Percentiles rank a stretch among this genome's conserved stretches.
Conservation (phyloP, 805 yeast genomes). For the Ogataea degrootiae region DNA sequence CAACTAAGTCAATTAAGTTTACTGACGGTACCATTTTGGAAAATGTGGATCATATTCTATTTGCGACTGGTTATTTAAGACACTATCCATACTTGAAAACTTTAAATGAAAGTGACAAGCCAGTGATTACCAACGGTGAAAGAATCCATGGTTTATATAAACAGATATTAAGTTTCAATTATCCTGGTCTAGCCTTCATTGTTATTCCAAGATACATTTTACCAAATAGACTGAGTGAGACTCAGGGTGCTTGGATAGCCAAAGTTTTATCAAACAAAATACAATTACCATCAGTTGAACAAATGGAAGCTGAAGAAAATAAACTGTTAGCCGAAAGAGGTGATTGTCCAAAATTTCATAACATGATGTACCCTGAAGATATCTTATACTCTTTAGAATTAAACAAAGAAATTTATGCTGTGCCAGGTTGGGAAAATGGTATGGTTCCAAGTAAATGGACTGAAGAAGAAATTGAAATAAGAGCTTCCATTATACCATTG, state of each 20-base stretch:
- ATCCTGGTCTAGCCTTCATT: slow-evolving; percentile 61
- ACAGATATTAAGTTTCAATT: slow-evolving; percentile 52
- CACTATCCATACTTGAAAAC: slow-evolving; percentile 52
- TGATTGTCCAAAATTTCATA: slow-evolving; percentile 41
- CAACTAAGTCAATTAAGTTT: slow-evolving; percentile 36
- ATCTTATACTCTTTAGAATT: slow-evolving; percentile 45
- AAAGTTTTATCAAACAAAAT: slow-evolving; percentile 57
- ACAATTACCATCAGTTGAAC: slow-evolving; percentile 40
- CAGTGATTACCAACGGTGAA: slow-evolving; percentile 41
- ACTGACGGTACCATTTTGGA: slow-evolving; percentile 42
- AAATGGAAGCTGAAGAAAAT: slow-evolving; percentile 42
- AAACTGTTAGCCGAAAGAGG: slow-evolving; percentile 38
- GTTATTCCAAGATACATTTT: slow-evolving; percentile 58
- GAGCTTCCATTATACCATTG: slow-evolving; percentile 39
- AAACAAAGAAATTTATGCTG: slow-evolving; percentile 25
- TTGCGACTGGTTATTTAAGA: slow-evolving; percentile 68
- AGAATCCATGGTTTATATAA: slow-evolving; percentile 51
- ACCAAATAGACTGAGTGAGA: slow-evolving; percentile 56
- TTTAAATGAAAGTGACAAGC: slow-evolving; percentile 21
- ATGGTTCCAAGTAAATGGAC: slow-evolving; percentile 51
- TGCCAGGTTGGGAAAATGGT: slow-evolving; percentile 32
- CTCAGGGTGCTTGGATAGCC: slow-evolving; percentile 63
- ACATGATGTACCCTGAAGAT: slow-evolving; percentile 51
- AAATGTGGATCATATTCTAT: slow-evolving; percentile 52
- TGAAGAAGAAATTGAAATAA: slow-evolving; percentile 36